Base-by-base conservation (phyloP, 257 asterid genomes). In the Solanum neorickii region DNA sequence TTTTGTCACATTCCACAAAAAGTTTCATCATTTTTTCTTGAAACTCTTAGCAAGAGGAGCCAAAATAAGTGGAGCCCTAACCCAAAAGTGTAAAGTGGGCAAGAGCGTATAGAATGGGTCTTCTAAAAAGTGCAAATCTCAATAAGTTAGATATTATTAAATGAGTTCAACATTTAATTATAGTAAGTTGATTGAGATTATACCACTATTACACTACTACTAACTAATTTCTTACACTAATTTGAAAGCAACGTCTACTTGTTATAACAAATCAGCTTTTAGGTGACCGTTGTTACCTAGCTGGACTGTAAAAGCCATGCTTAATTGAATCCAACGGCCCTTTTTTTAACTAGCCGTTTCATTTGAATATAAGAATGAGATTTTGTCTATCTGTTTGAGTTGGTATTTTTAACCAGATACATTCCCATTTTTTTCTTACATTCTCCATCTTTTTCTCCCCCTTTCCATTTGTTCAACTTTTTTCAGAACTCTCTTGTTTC, bases 281-380 rank as follows among this genome's bases (percentile, higher is more conserved):
- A 88, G 90, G 93, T 93, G 93, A 94, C 97, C 98, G 98, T 95
- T 95, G 94, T 70, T 73, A 18, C 82, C 80, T 83, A 82, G 86
- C 88, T 88, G 78, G 88, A 49, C 90, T 87, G 86, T 85, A 88
- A 89, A 75, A 80, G 91, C 31, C 31, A 84, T 83, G 91, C 85
- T 85, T 72, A 75, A 86, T 60, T 59, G 83, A 60, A 89, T 90
- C 93, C 92, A 92, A 91, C 93, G 92, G 92, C 89, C 89, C 87
- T 44, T 70, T 88, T 94, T 93, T 89, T 91, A 90, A 93, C 95
- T 95, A 94, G 98, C 98, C 98, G 98, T 95, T 95, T 87, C 87
- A 91, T 94, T 95, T 93, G 94, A 95, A 95, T 86, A 91, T 62
- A 87, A 56, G 73, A 5, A 3, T 44, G 44, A 80, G 68, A 46